These are phyloP conservation scores for Rachicladosporium sp. DNA, from an alignment of 2,329 filamentous ascomycete species.

Conservation along the genomic window DNA sequence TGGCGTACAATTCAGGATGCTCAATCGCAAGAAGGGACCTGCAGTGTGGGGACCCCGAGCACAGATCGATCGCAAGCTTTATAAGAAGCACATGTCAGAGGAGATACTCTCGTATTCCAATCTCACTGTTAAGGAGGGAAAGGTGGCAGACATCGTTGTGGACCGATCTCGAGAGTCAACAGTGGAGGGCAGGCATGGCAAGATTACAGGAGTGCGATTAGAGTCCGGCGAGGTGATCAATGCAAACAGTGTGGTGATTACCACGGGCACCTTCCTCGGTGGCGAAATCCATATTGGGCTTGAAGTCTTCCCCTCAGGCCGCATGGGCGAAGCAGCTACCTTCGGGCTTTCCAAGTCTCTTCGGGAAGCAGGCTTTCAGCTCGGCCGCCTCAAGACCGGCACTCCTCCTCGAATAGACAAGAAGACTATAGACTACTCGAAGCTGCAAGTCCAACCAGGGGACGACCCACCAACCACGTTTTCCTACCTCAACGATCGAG, in stretches of 20 bases:
- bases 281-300: conserved; percentile 92
- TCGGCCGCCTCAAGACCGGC: conserved; percentile 88
- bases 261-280: conserved; percentile 87
- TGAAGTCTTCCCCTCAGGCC: conserved; percentile 69
- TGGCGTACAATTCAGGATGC: conserved; percentile 80
- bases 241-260: conserved; percentile 77
- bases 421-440: conserved; percentile 66
- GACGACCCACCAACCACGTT: conserved; percentile 83
- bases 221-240: conserved; percentile 77
- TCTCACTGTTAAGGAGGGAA: conserved; percentile 69
- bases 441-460: conserved; percentile 61
- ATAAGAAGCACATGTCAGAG: conserved; percentile 80
- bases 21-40: conserved; percentile 83
- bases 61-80: conserved; percentile 85
- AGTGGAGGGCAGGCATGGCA: conserved; percentile 46
- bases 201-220: conserved; percentile 71
- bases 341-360: conserved; percentile 87
- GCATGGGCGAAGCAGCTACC: conserved; percentile 88
- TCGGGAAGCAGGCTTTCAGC: conserved; percentile 71
- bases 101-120: conserved; percentile 70
- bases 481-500: conserved; percentile 71
- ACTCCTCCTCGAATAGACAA: conserved; percentile 80
- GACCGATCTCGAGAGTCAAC: conserved; percentile 39
- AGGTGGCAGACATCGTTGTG: conserved; percentile 85
- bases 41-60: conserved; percentile 95